Conservation (phyloP, 2,329 filamentous ascomycete species). For the Beauveria brongniartii region DNA sequence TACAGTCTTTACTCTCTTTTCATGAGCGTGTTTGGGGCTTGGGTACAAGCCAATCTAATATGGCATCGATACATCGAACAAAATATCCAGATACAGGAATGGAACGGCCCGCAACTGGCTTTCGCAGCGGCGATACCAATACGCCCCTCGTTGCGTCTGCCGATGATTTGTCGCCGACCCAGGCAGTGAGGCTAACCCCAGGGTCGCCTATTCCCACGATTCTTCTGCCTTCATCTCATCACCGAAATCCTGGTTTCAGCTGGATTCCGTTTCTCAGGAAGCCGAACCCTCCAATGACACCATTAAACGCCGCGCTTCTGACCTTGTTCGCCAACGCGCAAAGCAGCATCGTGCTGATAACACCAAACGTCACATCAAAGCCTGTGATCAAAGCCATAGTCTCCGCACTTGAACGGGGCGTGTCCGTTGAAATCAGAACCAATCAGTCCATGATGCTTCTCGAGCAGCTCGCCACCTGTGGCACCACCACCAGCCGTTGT, state of each 20-base stretch:
- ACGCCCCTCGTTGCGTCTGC: background rate
- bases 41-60: conserved; percentile 14
- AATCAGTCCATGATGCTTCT: conserved; percentile 64
- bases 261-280: conserved; percentile 47
- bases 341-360: conserved; percentile 58
- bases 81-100: background rate
- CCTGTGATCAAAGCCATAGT: conserved; percentile 56
- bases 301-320: conserved; percentile 58
- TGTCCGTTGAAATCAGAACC: conserved; percentile 61
- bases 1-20: conserved; percentile 56
- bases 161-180: conserved; percentile 18
- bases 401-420: conserved; percentile 53
- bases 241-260: conserved; percentile 56
- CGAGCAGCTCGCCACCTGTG: conserved; percentile 74
- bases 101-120: background rate
- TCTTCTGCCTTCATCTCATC: conserved; percentile 67
- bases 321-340: conserved; percentile 51
- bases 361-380: conserved; percentile 67
- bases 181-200: conserved; percentile 20
- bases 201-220: conserved; percentile 40
- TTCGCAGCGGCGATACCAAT: background rate
- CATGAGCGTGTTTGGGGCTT: conserved; percentile 60
- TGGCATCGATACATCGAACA: background rate
- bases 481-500: conserved; percentile 62
- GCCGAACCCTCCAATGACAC: conserved; percentile 49